These are phyloP conservation scores for Quercus tomentella DNA, from an alignment of 331 rosid genomes.

Conservation along the genomic window DNA sequence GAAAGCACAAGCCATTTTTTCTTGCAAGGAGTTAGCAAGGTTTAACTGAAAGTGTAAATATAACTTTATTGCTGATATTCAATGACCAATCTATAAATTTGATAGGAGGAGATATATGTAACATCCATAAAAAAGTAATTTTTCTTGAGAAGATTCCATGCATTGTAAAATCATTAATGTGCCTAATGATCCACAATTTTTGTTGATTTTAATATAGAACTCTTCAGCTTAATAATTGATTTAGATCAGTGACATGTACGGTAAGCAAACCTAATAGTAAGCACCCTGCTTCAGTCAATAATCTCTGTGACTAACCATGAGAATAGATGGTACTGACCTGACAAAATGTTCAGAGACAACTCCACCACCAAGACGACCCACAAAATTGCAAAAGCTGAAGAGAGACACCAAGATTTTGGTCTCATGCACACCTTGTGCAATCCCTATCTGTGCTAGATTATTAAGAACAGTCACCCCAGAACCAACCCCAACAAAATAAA, in stretches of 20 bases:
- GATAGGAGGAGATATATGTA: neutral
- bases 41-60: neutral
- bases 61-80: neutral
- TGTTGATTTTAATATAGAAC: neutral
- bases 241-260: neutral
- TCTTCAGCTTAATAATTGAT: neutral
- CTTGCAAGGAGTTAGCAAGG: neutral
- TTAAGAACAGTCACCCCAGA: constrained; percentile 77
- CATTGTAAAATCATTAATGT: neutral
- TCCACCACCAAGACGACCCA: constrained; percentile 80
- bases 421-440: constrained; percentile 63
- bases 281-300: neutral
- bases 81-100: neutral
- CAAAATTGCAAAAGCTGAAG: constrained; percentile 73
- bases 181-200: neutral
- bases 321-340: constrained; percentile 41
- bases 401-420: constrained; percentile 59
- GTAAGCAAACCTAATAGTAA: neutral
- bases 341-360: constrained; percentile 76
- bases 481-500: constrained; percentile 76
- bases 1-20: neutral
- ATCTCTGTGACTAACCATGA: neutral
- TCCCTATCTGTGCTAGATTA: constrained; percentile 69
- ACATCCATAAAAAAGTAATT: neutral
- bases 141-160: neutral